Evolutionary conservation across 345 rosid species (phyloP).

Genomic region (Odontarrhena argentea): DNA sequence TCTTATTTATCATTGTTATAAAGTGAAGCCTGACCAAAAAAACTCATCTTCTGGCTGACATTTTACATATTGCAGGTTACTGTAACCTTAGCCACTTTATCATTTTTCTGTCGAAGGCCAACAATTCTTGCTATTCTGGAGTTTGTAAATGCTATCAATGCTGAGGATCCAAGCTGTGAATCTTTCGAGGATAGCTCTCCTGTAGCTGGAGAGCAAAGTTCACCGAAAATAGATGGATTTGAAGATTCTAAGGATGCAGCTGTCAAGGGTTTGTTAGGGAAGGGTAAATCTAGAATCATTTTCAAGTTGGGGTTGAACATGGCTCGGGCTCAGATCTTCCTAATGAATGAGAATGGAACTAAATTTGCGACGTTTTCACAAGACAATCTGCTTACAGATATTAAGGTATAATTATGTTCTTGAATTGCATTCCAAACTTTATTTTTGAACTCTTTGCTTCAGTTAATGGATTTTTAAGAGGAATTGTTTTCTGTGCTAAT

Average conservation of each 20-base stretch:
- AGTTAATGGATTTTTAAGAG: slow-evolving; percentile 16
- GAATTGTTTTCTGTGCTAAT: slow-evolving; percentile 22
- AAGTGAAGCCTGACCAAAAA: slow-evolving; percentile 22
- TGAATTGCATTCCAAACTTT: slow-evolving; percentile 23
- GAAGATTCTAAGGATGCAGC: slow-evolving; percentile 61
- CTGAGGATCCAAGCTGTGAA: slow-evolving; percentile 60
- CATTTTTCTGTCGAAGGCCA: slow-evolving; percentile 93
- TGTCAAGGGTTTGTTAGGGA: slow-evolving; percentile 88
- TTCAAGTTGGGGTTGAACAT: slow-evolving; percentile 80
- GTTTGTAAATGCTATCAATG: slow-evolving; percentile 72
- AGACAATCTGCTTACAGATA: slow-evolving; percentile 81
- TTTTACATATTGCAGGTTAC: slow-evolving; percentile 58
- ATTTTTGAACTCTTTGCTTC: slow-evolving; percentile 13
- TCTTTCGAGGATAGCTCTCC: slow-evolving; percentile 63
- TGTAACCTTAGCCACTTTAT: slow-evolving; percentile 81
- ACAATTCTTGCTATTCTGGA: slow-evolving; percentile 94
- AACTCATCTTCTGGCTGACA: slow-evolving; percentile 32
- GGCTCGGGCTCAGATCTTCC: slow-evolving; percentile 84
- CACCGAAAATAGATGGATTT: slow-evolving; percentile 47
- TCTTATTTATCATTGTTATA: slow-evolving; percentile 16
- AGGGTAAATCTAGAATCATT: slow-evolving; percentile 84
- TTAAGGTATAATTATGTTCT: slow-evolving; percentile 62
- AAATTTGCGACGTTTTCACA: slow-evolving; percentile 87
- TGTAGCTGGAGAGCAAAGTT: slow-evolving; percentile 48
- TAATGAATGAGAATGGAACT: slow-evolving; percentile 92